Conservation (phyloP, 371 early-diverging fungal genomes). For the Chytridium lagenaria region DNA sequence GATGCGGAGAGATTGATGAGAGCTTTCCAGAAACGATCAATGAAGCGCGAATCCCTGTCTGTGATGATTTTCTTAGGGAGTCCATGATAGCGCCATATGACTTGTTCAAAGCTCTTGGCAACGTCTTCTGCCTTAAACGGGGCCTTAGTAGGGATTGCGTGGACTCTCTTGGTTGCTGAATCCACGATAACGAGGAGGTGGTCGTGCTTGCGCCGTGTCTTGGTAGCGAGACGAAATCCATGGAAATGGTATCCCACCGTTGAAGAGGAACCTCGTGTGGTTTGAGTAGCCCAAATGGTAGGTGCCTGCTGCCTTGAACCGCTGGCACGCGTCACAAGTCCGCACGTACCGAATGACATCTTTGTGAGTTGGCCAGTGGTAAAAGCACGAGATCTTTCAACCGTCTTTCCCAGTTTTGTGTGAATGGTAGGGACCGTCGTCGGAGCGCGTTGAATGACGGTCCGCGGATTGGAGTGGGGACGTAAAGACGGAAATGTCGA, state of each 20-base stretch:
- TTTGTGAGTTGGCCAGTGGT: conserved; percentile 33
- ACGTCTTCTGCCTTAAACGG: conserved; percentile 36
- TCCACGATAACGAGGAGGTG: conserved; percentile 45
- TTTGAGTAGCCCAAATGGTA: conserved; percentile 32
- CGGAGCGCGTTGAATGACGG: too few relatives aligned
- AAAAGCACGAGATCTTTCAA: conserved; percentile 17
- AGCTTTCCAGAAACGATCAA: conserved; percentile 49
- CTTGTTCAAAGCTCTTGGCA: conserved; percentile 43
- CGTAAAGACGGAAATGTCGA: too few relatives aligned
- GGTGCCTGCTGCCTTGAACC: conserved; percentile 17
- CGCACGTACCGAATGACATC: conserved; percentile 25
- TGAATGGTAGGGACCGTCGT: conserved; percentile 19
- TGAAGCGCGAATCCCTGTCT: conserved; percentile 57
- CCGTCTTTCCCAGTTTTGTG: conserved; percentile 23
- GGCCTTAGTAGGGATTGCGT: conserved; percentile 47
- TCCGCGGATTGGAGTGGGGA: too few relatives aligned
- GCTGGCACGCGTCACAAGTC: conserved; percentile 34
- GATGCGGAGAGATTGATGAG: conserved; percentile 35
- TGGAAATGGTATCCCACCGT: conserved; percentile 27
- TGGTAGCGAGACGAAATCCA: conserved; percentile 33
- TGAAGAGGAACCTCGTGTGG: conserved; percentile 23
- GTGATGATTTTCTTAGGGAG: conserved; percentile 46
- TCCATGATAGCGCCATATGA: conserved; percentile 44
- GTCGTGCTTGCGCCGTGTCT: too few relatives aligned
- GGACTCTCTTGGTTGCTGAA: conserved; percentile 53